Conservation (phyloP, 2,329 filamentous ascomycete species). For the Trichoderma sp. region DNA sequence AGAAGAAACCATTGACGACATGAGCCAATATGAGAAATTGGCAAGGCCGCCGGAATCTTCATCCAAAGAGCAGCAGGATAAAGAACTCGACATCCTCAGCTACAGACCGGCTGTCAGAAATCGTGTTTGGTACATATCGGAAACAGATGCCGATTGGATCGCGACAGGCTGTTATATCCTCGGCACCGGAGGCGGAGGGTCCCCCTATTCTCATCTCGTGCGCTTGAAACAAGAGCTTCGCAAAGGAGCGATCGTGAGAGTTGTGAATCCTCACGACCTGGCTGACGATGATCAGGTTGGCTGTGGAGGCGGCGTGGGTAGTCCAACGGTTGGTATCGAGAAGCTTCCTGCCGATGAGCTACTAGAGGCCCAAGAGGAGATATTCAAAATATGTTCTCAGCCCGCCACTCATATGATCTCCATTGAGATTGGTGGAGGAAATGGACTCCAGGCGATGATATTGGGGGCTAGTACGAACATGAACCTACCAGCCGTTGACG, state of each 20-base stretch:
- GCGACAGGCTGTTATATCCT: constrained; percentile 64
- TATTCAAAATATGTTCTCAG: constrained; percentile 55
- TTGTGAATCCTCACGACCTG: constrained; percentile 56
- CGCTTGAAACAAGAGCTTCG: constrained; percentile 56
- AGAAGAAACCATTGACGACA: constrained; percentile 27
- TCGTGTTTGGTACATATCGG: constrained; percentile 61
- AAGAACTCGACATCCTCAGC: constrained; percentile 42
- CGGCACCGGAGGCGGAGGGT: constrained; percentile 63
- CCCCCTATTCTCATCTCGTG: constrained; percentile 56
- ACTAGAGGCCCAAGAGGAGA: constrained; percentile 53
- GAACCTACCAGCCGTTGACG: constrained; percentile 56
- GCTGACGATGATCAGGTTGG: constrained; percentile 56
- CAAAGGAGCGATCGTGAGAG: constrained; percentile 53
- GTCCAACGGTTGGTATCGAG: constrained; percentile 64
- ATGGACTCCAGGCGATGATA: constrained; percentile 63
- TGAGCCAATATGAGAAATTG: constrained; percentile 33
- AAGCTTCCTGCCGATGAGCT: constrained; percentile 62
- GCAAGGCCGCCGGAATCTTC: constrained; percentile 9
- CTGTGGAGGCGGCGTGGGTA: constrained; percentile 61
- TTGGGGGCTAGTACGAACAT: constrained; percentile 58
- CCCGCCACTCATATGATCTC: constrained; percentile 62
- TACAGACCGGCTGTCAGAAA: constrained; percentile 56
- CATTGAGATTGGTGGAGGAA: constrained; percentile 69
- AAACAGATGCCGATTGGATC: constrained; percentile 62
- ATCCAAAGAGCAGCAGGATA: constrained; percentile 10